Evolutionary conservation across 768 basidiomycete genomes (phyloP).

Genomic region (Tricholoma bakamatsutake): DNA sequence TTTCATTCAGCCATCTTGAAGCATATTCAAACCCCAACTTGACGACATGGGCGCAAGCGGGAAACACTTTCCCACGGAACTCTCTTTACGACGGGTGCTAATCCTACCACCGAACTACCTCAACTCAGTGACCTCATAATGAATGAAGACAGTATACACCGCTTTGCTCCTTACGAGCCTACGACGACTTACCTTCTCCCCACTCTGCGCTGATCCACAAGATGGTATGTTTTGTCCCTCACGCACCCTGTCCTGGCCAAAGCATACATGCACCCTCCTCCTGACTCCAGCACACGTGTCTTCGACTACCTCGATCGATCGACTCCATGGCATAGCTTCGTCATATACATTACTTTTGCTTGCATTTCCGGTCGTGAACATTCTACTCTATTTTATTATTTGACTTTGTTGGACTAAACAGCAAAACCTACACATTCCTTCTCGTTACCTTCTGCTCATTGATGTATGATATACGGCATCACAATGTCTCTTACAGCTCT

Average conservation of each 20-base stretch:
- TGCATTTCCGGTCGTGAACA: slow-evolving; percentile 11
- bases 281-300: background rate
- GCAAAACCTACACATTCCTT: background rate
- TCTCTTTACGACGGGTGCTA: slow-evolving; percentile 38
- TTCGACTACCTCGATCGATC: background rate
- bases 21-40: slow-evolving; percentile 78
- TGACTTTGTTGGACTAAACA: slow-evolving; percentile 10
- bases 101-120: slow-evolving; percentile 2
- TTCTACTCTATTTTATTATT: slow-evolving; percentile 11
- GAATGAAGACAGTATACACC: slow-evolving; percentile 4
- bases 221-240: background rate
- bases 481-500: slow-evolving; percentile 3
- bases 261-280: background rate
- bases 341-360: slow-evolving; percentile 13
- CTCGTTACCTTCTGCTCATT: slow-evolving; percentile 1
- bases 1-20: slow-evolving; percentile 29
- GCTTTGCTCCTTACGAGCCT: background rate
- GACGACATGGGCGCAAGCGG: slow-evolving; percentile 80
- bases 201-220: background rate
- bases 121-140: slow-evolving; percentile 8
- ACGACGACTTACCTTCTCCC: background rate
- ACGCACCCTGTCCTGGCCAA: background rate
- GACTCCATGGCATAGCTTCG: background rate
- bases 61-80: slow-evolving; percentile 73
- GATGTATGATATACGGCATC: slow-evolving; percentile 5